A percentile compares a stretch with the other conserved stretches of the same genome.
phyloP scores from a whole-genome alignment of 345 rosid genomes.

The Zanthoxylum bungeanum region DNA sequence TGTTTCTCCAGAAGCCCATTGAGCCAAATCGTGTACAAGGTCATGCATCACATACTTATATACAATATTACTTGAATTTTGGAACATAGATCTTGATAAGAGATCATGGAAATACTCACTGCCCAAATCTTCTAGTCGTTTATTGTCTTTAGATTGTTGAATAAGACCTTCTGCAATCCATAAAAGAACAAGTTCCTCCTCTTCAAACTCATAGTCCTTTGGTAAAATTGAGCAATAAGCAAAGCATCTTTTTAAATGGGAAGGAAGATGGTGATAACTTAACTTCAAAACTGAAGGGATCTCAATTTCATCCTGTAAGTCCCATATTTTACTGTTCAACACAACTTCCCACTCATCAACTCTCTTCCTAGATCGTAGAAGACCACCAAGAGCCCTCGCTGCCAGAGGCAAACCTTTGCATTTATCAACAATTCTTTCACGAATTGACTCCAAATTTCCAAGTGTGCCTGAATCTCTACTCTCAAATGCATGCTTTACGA shows the following conservation, averaged over 20 bases:
- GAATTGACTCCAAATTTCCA: background rate
- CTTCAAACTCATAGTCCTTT: background rate
- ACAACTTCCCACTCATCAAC: background rate
- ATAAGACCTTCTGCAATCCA: constrained; percentile 32
- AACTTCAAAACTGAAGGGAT: background rate
- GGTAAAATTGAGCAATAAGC: constrained; percentile 16
- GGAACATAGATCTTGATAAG: constrained; percentile 13
- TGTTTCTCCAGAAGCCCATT: background rate
- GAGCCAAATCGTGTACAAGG: constrained; percentile 12
- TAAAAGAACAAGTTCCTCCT: background rate
- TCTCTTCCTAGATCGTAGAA: background rate
- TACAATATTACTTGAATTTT: background rate
- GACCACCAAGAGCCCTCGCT: background rate
- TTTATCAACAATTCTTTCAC: background rate
- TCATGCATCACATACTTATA: constrained; percentile 16
- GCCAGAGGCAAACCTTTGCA: background rate
- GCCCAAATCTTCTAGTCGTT: constrained; percentile 3
- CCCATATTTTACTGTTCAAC: background rate
- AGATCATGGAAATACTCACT: background rate
- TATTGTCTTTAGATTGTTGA: background rate
- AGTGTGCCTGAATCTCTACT: background rate
- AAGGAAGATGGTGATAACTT: constrained; percentile 18
- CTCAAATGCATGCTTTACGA: background rate
- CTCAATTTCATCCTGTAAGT: background rate
- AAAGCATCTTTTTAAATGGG: constrained; percentile 30